phyloP scores from a whole-genome alignment of 345 rosid genomes.

The Anastatica hierochuntica region DNA sequence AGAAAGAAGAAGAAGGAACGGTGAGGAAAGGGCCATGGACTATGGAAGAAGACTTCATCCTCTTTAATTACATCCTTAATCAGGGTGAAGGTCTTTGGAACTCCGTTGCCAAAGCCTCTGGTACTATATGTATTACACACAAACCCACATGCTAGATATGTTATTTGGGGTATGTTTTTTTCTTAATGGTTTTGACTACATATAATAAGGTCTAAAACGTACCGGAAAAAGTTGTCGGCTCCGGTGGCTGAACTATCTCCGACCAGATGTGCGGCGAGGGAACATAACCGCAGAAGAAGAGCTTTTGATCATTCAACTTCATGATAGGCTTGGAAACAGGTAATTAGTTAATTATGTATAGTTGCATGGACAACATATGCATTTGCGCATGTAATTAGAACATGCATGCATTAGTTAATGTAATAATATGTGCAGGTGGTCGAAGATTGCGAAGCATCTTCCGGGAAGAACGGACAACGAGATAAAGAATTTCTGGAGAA shows the following conservation, averaged over 20 bases:
- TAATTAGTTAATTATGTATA: too few species aligned
- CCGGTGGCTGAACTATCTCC: slow-evolving; percentile 28
- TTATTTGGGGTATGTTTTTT: not conserved
- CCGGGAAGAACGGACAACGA: slow-evolving; percentile 99
- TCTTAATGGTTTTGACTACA: not conserved
- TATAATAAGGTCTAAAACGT: slow-evolving; percentile 39
- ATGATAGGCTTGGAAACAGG: slow-evolving; percentile 31
- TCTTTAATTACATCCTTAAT: slow-evolving; percentile 42
- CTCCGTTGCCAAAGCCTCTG: slow-evolving; percentile 51
- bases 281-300: slow-evolving; percentile 25
- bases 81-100: slow-evolving; percentile 82
- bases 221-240: slow-evolving; percentile 88
- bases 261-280: slow-evolving; percentile 29
- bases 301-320: slow-evolving; percentile 22
- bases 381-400: too few species aligned
- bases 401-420: too few species aligned
- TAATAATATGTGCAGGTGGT: slow-evolving; percentile 40
- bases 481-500: slow-evolving; percentile 94
- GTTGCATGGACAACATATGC: too few species aligned
- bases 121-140: slow-evolving; percentile 1
- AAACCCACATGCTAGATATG: too few species aligned
- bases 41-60: slow-evolving; percentile 55
- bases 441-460: slow-evolving; percentile 86
- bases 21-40: slow-evolving; percentile 82
- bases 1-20: slow-evolving; percentile 36